Conservation (phyloP, 257 asterid genomes). For the Rauvolfia tetraphylla region DNA sequence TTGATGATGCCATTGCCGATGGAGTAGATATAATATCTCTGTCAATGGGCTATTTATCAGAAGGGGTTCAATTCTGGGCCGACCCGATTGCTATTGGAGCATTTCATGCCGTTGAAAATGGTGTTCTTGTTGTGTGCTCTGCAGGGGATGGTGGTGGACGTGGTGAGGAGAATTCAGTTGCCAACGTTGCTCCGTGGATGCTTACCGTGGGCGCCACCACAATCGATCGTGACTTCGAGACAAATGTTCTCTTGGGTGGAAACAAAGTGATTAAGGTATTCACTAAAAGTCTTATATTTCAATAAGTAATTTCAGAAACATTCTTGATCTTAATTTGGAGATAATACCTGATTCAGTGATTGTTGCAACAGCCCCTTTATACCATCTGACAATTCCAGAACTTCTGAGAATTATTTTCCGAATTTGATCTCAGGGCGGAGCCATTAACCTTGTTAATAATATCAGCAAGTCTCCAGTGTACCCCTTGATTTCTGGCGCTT, state of each 20-base stretch:
- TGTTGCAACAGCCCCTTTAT: no score
- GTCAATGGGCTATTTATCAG: conserved; percentile 53
- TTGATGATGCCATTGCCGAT: conserved; percentile 66
- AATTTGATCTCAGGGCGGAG: conserved; percentile 55
- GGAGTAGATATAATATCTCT: conserved; percentile 65
- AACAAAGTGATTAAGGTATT: conserved; percentile 50
- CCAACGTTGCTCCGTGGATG: conserved; percentile 79
- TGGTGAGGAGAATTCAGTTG: conserved; percentile 18
- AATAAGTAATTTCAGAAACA: no score
- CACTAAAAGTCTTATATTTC: no score
- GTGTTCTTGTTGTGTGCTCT: no score
- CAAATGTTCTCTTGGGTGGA: conserved; percentile 47
- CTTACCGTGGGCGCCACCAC: conserved; percentile 76
- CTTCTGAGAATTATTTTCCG: neutral
- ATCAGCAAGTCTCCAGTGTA: conserved; percentile 41
- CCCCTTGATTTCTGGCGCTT: conserved; percentile 50
- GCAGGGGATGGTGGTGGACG: conserved; percentile 72
- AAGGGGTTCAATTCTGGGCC: no score
- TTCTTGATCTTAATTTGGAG: no score
- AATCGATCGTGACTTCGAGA: conserved; percentile 60
- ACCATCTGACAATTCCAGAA: no score
- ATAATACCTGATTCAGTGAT: no score
- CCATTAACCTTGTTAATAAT: conserved; percentile 46
- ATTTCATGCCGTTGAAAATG: no score
- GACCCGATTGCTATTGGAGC: no score